phyloP scores from a whole-genome alignment of 2,329 filamentous ascomycete species.

The Cladophialophora yegresii region DNA sequence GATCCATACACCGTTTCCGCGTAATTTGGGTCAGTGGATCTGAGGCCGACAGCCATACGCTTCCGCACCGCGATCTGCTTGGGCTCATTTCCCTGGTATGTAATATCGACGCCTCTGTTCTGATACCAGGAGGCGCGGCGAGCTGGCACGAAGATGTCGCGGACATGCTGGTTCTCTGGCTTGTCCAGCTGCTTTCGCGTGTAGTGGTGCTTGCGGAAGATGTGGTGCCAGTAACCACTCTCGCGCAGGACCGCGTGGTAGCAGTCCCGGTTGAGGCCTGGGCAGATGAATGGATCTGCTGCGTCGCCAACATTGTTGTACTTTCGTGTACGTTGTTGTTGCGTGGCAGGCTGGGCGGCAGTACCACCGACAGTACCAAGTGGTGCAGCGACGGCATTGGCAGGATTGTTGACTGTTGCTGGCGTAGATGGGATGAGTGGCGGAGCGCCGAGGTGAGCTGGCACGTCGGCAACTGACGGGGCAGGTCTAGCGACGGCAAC shows the following conservation, averaged over 20 bases:
- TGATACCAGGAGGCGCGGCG: constrained; percentile 7
- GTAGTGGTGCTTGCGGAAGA: constrained; percentile 1
- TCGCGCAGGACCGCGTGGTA: not conserved
- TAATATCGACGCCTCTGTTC: constrained; percentile 12
- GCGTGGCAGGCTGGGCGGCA: not conserved
- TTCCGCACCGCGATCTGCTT: constrained; percentile 23
- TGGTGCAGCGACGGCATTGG: not conserved
- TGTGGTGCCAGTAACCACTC: not conserved
- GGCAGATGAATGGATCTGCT: constrained; percentile 5
- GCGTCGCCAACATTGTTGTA: not conserved
- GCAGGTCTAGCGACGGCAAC: not conserved
- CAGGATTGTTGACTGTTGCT: not conserved
- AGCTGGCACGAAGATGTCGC: not conserved
- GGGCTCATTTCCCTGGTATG: constrained; percentile 24
- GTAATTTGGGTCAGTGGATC: constrained; percentile 5
- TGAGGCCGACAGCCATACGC: constrained; percentile 22
- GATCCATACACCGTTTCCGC: constrained; percentile 17
- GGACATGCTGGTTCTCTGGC: not conserved
- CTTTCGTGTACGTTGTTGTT: not conserved
- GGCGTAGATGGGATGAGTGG: not conserved
- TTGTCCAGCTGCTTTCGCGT: not conserved
- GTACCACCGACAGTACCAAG: not conserved
- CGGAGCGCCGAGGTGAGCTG: not conserved
- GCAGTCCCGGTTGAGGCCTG: constrained; percentile 1
- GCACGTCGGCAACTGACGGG: not conserved